Percentiles rank a stretch among this genome's conserved stretches.
phyloP scores from a whole-genome alignment of 73 alveolate genomes.

The Stentor roeselii region DNA sequence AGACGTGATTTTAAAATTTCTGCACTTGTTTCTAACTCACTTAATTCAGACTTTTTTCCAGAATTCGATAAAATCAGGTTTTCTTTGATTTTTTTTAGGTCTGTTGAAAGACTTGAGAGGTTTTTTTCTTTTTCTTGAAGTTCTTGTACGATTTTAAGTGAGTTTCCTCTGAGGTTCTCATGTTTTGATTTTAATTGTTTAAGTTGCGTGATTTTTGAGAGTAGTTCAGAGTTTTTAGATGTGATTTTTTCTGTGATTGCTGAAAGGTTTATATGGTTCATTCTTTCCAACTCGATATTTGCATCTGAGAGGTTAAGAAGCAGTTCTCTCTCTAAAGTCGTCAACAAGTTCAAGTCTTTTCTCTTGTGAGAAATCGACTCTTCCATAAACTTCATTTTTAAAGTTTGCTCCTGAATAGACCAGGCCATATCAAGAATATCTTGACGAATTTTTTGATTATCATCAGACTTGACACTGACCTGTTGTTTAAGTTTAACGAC shows the following conservation, averaged over 20 bases:
- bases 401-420: background rate
- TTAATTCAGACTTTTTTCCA: background rate
- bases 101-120: background rate
- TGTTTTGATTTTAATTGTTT: background rate
- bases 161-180: background rate
- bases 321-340: background rate
- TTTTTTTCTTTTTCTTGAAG: conserved; percentile 11
- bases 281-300: background rate
- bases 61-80: background rate
- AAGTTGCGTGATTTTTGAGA: background rate
- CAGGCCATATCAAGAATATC: background rate
- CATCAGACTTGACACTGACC: background rate
- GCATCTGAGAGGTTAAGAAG: conserved; percentile 1
- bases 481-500: background rate
- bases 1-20: conserved; percentile 12
- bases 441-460: too few relatives aligned
- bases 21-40: background rate
- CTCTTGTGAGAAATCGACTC: background rate
- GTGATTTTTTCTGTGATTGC: conserved; percentile 5
- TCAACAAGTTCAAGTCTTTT: background rate
- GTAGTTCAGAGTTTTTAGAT: background rate
- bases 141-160: background rate
- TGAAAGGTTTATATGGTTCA: background rate
- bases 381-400: background rate
- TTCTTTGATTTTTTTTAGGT: conserved; percentile 9